A percentile compares a stretch with the other conserved stretches of the same genome.
Conservation (phyloP, 176 grass and related monocot genomes). For the Zizania latifolia region DNA sequence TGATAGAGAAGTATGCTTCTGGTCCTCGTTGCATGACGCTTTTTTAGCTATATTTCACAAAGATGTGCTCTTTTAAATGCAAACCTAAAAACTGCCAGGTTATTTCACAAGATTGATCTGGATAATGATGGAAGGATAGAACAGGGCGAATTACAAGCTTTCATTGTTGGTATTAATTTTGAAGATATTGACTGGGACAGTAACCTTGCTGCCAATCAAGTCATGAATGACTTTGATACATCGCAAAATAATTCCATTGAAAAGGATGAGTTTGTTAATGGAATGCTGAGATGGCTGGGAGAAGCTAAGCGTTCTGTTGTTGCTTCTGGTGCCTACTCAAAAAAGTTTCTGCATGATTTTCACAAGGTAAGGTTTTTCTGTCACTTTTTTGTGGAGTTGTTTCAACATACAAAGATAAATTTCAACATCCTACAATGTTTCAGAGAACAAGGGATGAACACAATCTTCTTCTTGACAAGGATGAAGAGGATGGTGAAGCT, state of each 20-base stretch:
- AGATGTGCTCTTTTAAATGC: neutral
- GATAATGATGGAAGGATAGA: conserved; percentile 56
- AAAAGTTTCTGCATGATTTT: conserved; percentile 56
- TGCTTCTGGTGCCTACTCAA: conserved; percentile 33
- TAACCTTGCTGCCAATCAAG: conserved; percentile 46
- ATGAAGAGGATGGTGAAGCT: conserved; percentile 48
- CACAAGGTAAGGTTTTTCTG: conserved; percentile 27
- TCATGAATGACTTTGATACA: conserved; percentile 64
- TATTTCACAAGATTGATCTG: conserved; percentile 69
- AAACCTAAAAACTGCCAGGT: conserved; percentile 36
- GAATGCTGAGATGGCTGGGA: conserved; percentile 55
- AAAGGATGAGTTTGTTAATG: conserved; percentile 47
- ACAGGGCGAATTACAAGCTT: conserved; percentile 57
- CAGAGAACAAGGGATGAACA: conserved; percentile 77
- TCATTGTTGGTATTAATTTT: conserved; percentile 58
- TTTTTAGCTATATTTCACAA: neutral
- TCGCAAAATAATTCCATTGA: conserved; percentile 47
- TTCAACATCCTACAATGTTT: conserved; percentile 10
- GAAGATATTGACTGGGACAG: conserved; percentile 58
- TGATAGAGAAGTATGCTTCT: conserved; percentile 58
- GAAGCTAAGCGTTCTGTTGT: conserved; percentile 36
- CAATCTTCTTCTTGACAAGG: conserved; percentile 35
- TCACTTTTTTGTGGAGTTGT: neutral
- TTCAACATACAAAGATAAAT: neutral
- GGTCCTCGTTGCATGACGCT: neutral